Conservation (phyloP, 768 basidiomycete species). For the Mrakia frigida region DNA sequence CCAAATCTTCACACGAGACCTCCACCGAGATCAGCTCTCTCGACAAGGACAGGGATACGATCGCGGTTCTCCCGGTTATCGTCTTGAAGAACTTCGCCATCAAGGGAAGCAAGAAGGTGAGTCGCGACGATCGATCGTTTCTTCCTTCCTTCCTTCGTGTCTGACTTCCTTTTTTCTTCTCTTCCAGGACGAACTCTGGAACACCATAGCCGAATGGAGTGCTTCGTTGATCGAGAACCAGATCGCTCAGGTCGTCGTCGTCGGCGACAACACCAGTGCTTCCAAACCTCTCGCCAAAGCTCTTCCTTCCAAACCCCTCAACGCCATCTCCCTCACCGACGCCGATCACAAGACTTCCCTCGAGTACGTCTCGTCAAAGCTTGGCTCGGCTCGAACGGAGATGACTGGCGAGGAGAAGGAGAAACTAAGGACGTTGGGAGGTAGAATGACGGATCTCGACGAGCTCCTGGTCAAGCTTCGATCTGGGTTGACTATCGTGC, state of each 20-base stretch:
- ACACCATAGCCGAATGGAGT: constrained; percentile 76
- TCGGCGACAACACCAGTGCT: constrained; percentile 85
- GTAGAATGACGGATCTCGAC: constrained; percentile 59
- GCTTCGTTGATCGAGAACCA: constrained; percentile 75
- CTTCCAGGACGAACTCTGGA: constrained; percentile 61
- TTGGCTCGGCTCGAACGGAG: constrained; percentile 49
- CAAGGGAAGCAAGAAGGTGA: constrained; percentile 42
- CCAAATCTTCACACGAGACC: constrained; percentile 15
- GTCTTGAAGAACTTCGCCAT: constrained; percentile 73
- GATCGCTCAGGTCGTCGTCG: constrained; percentile 86
- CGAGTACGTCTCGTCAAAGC: constrained; percentile 72
- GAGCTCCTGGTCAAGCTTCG: constrained; percentile 70
- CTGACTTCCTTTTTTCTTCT: background rate
- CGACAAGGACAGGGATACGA: constrained; percentile 46
- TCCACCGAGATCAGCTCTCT: constrained; percentile 33
- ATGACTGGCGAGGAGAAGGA: constrained; percentile 57
- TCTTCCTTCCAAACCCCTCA: constrained; percentile 75
- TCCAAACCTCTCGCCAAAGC: constrained; percentile 75
- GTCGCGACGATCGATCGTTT: background rate
- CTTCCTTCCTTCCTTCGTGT: background rate
- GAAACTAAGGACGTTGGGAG: constrained; percentile 72
- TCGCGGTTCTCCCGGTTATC: constrained; percentile 72
- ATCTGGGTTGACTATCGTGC: constrained; percentile 19
- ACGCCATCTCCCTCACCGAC: constrained; percentile 71
- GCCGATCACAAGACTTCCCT: constrained; percentile 76